phyloP scores from a whole-genome alignment of 2,329 filamentous ascomycete genomes.

The Trichoderma sp. region DNA sequence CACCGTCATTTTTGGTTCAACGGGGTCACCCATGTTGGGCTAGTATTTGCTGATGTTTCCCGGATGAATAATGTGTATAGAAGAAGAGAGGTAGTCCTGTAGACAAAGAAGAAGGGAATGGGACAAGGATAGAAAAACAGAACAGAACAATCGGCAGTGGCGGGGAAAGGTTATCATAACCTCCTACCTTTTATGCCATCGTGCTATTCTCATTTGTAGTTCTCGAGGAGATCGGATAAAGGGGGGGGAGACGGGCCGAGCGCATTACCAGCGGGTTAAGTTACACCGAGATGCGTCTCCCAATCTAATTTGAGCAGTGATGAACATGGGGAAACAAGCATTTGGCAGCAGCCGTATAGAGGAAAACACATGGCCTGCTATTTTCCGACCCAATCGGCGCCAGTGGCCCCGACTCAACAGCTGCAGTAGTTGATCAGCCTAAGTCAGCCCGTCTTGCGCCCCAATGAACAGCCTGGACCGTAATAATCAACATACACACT shows the following conservation, averaged over 20 bases:
- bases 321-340: neutral
- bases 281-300: neutral
- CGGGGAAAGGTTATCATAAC: neutral
- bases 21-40: neutral
- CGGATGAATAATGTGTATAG: neutral
- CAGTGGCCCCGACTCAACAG: neutral
- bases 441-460: neutral
- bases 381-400: neutral
- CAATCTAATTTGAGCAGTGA: neutral
- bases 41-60: neutral
- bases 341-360: neutral
- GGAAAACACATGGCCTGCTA: neutral
- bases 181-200: neutral
- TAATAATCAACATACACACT: neutral
- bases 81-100: neutral
- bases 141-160: too few species aligned
- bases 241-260: constrained; percentile 1
- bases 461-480: neutral
- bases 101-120: neutral
- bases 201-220: neutral
- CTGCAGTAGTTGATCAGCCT: neutral
- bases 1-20: neutral
- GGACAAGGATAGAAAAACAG: neutral
- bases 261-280: neutral
- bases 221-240: neutral